A percentile compares a stretch with the other conserved stretches of the same genome.
Conservation (phyloP, 257 asterid genomes). For the Oldenlandia corymbosa region DNA sequence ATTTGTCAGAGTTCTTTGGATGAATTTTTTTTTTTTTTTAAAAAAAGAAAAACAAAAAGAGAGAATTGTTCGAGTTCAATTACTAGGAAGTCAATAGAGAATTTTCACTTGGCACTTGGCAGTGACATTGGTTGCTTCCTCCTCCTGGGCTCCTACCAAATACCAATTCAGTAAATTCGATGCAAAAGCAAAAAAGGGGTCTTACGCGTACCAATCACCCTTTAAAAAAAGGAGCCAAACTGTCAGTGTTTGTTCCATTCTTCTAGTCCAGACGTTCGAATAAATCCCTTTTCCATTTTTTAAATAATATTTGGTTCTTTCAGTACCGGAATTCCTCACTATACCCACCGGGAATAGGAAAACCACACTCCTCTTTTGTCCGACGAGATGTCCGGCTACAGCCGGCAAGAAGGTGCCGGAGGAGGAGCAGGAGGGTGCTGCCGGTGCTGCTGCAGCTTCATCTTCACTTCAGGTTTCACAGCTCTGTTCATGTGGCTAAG, state of each 20-base stretch:
- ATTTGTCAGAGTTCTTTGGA: too few relatives aligned
- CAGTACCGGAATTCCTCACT: neutral
- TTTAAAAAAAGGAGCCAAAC: neutral
- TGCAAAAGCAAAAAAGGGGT: neutral
- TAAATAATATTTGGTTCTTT: neutral
- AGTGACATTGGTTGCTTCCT: neutral
- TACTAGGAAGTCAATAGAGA: slow-evolving; percentile 2
- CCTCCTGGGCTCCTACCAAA: too few relatives aligned
- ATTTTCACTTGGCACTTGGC: slow-evolving; percentile 1
- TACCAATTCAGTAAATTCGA: neutral
- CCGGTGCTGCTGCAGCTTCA: slow-evolving; percentile 60
- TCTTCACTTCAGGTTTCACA: slow-evolving; percentile 63
- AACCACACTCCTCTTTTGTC: neutral
- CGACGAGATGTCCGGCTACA: slow-evolving; percentile 13
- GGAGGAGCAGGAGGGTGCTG: slow-evolving; percentile 24
- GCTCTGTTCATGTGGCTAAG: slow-evolving; percentile 88
- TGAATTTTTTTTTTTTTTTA: too few relatives aligned
- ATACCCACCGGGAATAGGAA: slow-evolving; percentile 12
- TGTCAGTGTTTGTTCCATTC: neutral
- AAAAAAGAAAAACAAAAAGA: too few relatives aligned
- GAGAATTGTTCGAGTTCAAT: too few relatives aligned
- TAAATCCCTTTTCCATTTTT: neutral
- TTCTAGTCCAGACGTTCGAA: neutral
- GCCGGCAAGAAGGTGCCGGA: slow-evolving; percentile 14
- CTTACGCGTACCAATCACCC: neutral